Evolutionary conservation across 345 rosid species (phyloP).

Genomic region (Nasturtium officinale): DNA sequence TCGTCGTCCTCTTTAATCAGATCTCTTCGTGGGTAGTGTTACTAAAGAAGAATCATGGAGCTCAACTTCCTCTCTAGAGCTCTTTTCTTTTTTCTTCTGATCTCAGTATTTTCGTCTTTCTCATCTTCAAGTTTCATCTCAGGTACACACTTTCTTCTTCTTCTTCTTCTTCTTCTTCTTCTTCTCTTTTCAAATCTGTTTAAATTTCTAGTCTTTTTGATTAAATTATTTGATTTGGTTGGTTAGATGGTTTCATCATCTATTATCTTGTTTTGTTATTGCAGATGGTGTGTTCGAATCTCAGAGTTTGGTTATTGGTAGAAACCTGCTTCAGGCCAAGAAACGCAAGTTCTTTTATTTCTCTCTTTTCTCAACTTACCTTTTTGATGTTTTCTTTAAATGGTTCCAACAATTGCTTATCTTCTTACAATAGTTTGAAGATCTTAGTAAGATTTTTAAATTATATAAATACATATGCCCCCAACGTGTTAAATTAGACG

Average conservation of each 20-base stretch:
- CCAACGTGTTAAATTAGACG: neutral
- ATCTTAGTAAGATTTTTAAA: constrained; percentile 1
- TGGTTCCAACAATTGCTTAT: neutral
- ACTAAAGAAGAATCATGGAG: constrained; percentile 40
- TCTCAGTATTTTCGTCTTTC: constrained; percentile 40
- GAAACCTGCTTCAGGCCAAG: constrained; percentile 77
- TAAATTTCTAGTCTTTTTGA: neutral
- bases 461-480: neutral
- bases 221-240: neutral
- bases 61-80: constrained; percentile 22
- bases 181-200: neutral
- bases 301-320: constrained; percentile 47
- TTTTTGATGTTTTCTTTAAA: neutral
- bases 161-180: neutral
- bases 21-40: constrained; percentile 26
- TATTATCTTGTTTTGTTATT: constrained; percentile 21
- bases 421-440: neutral
- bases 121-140: constrained; percentile 55
- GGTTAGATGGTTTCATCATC: neutral
- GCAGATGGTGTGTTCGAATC: constrained; percentile 61
- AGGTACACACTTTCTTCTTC: constrained; percentile 43
- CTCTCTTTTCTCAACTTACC: constrained; percentile 8
- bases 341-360: constrained; percentile 45
- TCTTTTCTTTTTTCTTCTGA: constrained; percentile 41
- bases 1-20: constrained; percentile 22